Evolutionary conservation across 2,329 filamentous ascomycete genomes (phyloP), one percentile per base, ranked within the genome.

Genomic region (Verruconis gallopava): DNA sequence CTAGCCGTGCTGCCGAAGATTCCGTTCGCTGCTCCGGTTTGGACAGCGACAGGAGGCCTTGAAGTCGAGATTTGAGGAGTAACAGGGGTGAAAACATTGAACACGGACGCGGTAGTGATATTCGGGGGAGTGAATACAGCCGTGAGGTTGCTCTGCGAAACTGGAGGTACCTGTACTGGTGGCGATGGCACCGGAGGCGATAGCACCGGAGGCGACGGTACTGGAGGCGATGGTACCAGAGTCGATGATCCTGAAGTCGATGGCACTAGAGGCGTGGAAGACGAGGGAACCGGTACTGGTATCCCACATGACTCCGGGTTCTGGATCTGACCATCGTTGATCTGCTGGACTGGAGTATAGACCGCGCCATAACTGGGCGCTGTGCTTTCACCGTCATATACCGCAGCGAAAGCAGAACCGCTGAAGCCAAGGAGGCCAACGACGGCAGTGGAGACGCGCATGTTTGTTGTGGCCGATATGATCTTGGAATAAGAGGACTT

Each of bases 291-390:
- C 9, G 37, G 9, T 19, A 20, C 22, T 20, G 40, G 15, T 25
- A 34, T 11, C 20, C 28, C 17, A 14, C 18, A 30, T 3, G n/a
- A 15, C 6, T 13, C 40, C 36, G 41, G 41, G 18, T 39, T 40
- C 37, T 44, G 42, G 28, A 44, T 44, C 21, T 44, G 42, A n/a
- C 42, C 42, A 21, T 44, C 42, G 19, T 28, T 28, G 15, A 44
- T 44, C 32, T 44, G 42, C 18, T 39, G 37, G 25, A 44, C 21
- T 21, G 37, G 25, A 30, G n/a, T 30, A 9, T 9, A n/a, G 25
- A 9, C n/a, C 25, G 25, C 25, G n/a, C n/a, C n/a, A n/a, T n/a
- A n/a, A n/a, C n/a, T n/a, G n/a, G n/a, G n/a, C n/a, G n/a, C n/a
- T n/a, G n/a, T n/a, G n/a, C n/a, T n/a, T n/a, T n/a, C n/a, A n/a